A percentile compares a stretch with the other conserved stretches of the same genome.
Conservation (phyloP, 1,284 basidiomycete genomes). For the Gastroboletus turbinatus region DNA sequence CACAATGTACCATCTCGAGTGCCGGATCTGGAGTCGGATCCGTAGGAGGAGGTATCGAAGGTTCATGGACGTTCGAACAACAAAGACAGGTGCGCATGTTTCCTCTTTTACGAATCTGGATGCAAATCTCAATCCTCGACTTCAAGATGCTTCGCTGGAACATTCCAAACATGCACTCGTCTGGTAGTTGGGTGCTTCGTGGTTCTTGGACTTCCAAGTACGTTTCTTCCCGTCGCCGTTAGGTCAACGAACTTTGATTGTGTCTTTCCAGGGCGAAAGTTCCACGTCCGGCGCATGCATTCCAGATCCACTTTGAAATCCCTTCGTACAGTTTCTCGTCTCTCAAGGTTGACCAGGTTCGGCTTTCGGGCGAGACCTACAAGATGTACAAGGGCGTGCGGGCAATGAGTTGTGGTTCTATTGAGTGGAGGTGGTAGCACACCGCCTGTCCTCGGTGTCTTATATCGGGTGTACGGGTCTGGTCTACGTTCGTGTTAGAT, state of each 20-base stretch:
- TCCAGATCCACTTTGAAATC: constrained; percentile 73
- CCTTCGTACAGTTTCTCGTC: constrained; percentile 76
- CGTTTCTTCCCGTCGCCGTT: constrained; percentile 23
- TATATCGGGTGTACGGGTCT: not conserved
- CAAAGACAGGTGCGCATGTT: constrained; percentile 50
- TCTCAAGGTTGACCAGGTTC: constrained; percentile 83
- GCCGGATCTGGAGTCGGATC: constrained; percentile 54
- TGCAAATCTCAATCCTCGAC: not conserved
- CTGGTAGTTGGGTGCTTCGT: constrained; percentile 69
- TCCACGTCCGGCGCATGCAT: constrained; percentile 64
- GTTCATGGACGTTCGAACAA: constrained; percentile 78
- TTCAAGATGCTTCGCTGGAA: constrained; percentile 72
- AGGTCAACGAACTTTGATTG: not conserved
- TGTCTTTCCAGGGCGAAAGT: constrained; percentile 31
- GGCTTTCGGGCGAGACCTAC: constrained; percentile 77
- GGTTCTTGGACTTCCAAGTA: constrained; percentile 76
- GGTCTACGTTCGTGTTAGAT: not conserved
- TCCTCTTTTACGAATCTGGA: not conserved
- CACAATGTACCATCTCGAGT: constrained; percentile 61
- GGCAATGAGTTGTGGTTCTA: constrained; percentile 55
- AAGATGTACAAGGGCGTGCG: constrained; percentile 85
- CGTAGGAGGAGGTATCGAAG: constrained; percentile 37
- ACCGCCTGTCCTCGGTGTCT: not conserved
- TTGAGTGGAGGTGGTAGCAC: constrained; percentile 73
- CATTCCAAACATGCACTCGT: constrained; percentile 65